A percentile compares a stretch with the other conserved stretches of the same genome.
Conservation (phyloP, 2,329 filamentous ascomycete species). For the Claviceps sp. region DNA sequence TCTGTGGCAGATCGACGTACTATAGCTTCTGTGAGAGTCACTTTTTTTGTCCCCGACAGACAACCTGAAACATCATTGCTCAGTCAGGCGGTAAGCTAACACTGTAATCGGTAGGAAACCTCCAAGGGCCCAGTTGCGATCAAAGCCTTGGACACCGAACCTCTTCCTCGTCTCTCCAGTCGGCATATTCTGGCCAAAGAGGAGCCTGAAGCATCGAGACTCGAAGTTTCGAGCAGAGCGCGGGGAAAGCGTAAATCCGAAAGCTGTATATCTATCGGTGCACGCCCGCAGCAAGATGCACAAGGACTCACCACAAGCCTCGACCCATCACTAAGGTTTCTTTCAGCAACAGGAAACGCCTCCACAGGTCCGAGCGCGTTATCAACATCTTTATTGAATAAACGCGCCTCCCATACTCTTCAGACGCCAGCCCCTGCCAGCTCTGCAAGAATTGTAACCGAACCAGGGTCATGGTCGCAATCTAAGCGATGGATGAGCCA, state of each 20-base stretch:
- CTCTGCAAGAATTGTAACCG: constrained; percentile 1
- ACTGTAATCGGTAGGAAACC: background rate
- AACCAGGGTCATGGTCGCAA: constrained; percentile 22
- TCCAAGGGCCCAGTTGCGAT: background rate
- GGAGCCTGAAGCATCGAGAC: background rate
- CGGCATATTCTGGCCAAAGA: background rate
- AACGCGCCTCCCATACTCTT: constrained; percentile 1
- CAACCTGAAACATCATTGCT: background rate
- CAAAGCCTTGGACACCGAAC: background rate
- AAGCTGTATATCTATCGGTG: background rate
- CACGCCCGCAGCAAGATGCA: background rate
- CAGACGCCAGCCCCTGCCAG: background rate
- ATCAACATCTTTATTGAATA: background rate
- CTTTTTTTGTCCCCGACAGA: background rate
- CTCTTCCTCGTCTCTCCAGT: background rate
- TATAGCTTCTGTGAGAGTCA: background rate
- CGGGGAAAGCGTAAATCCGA: background rate
- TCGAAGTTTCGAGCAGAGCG: background rate
- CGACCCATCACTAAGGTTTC: background rate
- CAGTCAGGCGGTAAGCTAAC: background rate
- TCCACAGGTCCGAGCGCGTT: too few species aligned
- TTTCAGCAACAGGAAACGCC: too few species aligned
- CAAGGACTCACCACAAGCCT: background rate
- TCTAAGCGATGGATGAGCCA: constrained; percentile 27
- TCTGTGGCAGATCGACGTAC: background rate